A percentile compares a stretch with the other conserved stretches of the same genome.
Evolutionary conservation across 306 rosid species (phyloP).

Genomic region (Coriaria nepalensis): DNA sequence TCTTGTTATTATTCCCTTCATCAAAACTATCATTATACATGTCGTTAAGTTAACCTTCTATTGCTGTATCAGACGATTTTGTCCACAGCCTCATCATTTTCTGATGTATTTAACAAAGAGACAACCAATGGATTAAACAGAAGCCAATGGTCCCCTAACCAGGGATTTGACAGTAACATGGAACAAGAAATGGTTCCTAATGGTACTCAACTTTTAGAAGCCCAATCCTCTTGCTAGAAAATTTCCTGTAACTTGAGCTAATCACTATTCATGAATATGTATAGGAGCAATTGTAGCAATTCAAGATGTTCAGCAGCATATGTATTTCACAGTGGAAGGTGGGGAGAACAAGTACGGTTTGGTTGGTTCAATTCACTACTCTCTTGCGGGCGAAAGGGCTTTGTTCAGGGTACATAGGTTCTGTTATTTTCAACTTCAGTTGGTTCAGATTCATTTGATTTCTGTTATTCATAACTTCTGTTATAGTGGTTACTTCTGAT

Average conservation of each 20-base stretch:
- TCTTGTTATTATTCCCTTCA: neutral
- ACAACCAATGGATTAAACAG: constrained; percentile 17
- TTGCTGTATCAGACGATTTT: constrained; percentile 41
- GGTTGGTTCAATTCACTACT: constrained; percentile 68
- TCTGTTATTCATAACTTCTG: too few relatives aligned
- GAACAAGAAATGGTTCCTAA: constrained; percentile 60
- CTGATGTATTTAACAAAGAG: constrained; percentile 31
- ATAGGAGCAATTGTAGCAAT: constrained; percentile 88
- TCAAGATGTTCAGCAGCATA: constrained; percentile 74
- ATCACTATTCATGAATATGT: constrained; percentile 23
- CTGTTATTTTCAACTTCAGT: constrained; percentile 11
- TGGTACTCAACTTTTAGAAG: constrained; percentile 33
- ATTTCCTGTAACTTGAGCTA: constrained; percentile 19
- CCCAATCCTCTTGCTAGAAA: constrained; percentile 11
- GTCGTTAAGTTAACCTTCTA: constrained; percentile 15
- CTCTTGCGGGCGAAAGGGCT: constrained; percentile 83
- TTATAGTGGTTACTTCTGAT: too few relatives aligned
- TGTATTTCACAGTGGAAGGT: constrained; percentile 75
- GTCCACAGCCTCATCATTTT: constrained; percentile 46
- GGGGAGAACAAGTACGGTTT: constrained; percentile 38
- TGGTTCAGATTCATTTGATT: too few relatives aligned
- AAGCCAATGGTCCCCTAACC: constrained; percentile 26
- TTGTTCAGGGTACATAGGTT: constrained; percentile 98
- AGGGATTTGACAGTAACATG: constrained; percentile 28
- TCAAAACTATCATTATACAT: neutral